Conservation (phyloP, 2,329 filamentous ascomycete genomes). For the Kalmusia sp. region DNA sequence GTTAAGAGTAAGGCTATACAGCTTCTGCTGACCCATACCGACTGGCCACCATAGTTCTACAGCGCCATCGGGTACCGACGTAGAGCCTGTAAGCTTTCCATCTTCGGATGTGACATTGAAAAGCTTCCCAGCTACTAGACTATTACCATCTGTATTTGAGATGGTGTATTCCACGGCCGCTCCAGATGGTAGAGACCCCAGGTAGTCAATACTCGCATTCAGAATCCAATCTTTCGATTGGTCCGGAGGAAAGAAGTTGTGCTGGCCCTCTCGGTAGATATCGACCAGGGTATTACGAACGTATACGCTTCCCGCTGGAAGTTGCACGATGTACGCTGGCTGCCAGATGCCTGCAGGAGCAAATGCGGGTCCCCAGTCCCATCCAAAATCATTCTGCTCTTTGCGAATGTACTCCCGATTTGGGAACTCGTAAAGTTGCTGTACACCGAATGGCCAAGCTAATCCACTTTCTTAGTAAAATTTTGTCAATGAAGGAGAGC, state of each 20-base stretch:
- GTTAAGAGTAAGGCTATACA: conserved; percentile 64
- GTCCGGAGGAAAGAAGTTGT: conserved; percentile 65
- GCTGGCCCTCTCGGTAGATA: conserved; percentile 64
- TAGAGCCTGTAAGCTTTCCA: conserved; percentile 57
- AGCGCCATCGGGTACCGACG: conserved; percentile 49
- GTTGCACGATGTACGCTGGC: conserved; percentile 63
- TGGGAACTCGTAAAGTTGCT: conserved; percentile 59
- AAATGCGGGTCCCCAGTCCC: conserved; percentile 67
- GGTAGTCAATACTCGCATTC: conserved; percentile 66
- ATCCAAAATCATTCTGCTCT: conserved; percentile 69
- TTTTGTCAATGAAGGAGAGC: not conserved
- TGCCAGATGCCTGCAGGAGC: conserved; percentile 70
- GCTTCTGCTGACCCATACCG: conserved; percentile 62
- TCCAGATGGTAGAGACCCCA: conserved; percentile 57
- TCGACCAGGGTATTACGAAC: conserved; percentile 64
- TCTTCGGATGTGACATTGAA: conserved; percentile 49
- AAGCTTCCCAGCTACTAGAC: conserved; percentile 49
- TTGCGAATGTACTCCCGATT: conserved; percentile 66
- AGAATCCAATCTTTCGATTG: conserved; percentile 66
- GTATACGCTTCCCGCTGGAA: conserved; percentile 53
- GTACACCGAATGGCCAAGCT: conserved; percentile 59
- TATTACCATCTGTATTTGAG: conserved; percentile 50
- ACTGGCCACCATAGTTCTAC: conserved; percentile 69
- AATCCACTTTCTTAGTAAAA: conserved; percentile 9
- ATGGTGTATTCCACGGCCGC: conserved; percentile 57